phyloP scores from a whole-genome alignment of 495 filamentous ascomycete genomes.

The Aspergillus ostianus region DNA sequence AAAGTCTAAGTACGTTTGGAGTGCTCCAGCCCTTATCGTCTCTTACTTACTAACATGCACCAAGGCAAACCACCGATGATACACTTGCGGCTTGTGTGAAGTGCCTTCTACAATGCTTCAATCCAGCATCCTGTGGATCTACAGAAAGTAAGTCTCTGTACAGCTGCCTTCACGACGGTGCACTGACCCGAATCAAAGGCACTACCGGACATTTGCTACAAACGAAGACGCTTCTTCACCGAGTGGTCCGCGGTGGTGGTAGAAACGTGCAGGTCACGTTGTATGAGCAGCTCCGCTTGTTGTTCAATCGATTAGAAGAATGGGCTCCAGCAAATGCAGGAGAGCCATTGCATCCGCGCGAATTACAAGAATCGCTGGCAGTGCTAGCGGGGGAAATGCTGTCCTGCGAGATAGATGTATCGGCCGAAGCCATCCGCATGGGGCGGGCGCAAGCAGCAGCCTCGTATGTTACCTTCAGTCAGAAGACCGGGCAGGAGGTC shows the following conservation, averaged over 20 bases:
- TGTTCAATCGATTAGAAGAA: conserved; percentile 37
- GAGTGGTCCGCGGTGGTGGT: conserved; percentile 35
- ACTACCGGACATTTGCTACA: conserved; percentile 32
- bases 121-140: conserved; percentile 28
- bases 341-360: conserved; percentile 22
- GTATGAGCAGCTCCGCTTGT: conserved; percentile 41
- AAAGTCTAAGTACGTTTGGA: conserved; percentile 27
- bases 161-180: background rate
- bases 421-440: conserved; percentile 41
- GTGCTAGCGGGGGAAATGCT: conserved; percentile 31
- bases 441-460: conserved; percentile 39
- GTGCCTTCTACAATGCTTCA: conserved; percentile 48
- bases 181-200: conserved; percentile 31
- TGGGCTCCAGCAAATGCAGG: conserved; percentile 19
- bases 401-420: conserved; percentile 33
- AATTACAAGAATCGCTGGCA: conserved; percentile 27
- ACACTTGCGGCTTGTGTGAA: conserved; percentile 48
- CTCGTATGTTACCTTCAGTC: conserved; percentile 36
- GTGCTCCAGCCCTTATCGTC: background rate
- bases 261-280: conserved; percentile 42
- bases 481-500: conserved; percentile 28
- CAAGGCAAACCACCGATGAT: conserved; percentile 28
- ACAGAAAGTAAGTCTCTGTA: conserved; percentile 31
- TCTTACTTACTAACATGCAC: conserved; percentile 1
- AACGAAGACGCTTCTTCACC: conserved; percentile 31